Evolutionary conservation across 805 yeast genomes (phyloP).

Genomic region (Lipomyces kockii): DNA sequence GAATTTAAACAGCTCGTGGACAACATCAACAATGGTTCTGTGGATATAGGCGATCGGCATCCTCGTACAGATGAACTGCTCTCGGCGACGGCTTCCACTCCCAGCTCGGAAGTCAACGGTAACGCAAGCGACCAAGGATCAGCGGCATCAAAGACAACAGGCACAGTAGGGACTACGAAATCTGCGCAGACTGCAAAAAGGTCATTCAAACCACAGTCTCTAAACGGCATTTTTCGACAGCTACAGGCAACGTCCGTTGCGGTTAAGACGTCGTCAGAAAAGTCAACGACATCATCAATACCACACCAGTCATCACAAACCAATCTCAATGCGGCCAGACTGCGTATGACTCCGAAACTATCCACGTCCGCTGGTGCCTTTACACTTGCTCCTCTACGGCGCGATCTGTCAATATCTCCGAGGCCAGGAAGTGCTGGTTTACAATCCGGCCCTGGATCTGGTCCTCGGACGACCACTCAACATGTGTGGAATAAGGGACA

Average conservation of each 20-base stretch:
- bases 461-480: slow-evolving; percentile 9
- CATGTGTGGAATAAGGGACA: slow-evolving; percentile 30
- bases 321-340: slow-evolving; percentile 18
- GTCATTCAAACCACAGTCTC: slow-evolving; percentile 47
- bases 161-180: not conserved
- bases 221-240: slow-evolving; percentile 44
- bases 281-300: slow-evolving; percentile 19
- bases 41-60: not conserved
- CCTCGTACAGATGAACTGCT: not conserved
- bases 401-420: slow-evolving; percentile 33
- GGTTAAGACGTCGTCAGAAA: slow-evolving; percentile 22
- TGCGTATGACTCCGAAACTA: slow-evolving; percentile 27
- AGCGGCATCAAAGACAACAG: not conserved
- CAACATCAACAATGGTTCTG: slow-evolving; percentile 2
- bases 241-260: slow-evolving; percentile 25
- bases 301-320: slow-evolving; percentile 12
- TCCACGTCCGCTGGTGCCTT: slow-evolving; percentile 26
- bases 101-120: not conserved
- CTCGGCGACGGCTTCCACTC: slow-evolving; percentile 1
- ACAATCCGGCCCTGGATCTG: slow-evolving; percentile 14
- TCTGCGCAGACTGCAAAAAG: slow-evolving; percentile 34
- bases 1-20: slow-evolving; percentile 9
- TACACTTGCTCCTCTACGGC: slow-evolving; percentile 34
- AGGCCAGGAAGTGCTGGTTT: slow-evolving; percentile 30
- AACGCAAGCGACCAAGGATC: not conserved